phyloP scores from a whole-genome alignment of 331 rosid genomes.

The Prunus yedoensis region DNA sequence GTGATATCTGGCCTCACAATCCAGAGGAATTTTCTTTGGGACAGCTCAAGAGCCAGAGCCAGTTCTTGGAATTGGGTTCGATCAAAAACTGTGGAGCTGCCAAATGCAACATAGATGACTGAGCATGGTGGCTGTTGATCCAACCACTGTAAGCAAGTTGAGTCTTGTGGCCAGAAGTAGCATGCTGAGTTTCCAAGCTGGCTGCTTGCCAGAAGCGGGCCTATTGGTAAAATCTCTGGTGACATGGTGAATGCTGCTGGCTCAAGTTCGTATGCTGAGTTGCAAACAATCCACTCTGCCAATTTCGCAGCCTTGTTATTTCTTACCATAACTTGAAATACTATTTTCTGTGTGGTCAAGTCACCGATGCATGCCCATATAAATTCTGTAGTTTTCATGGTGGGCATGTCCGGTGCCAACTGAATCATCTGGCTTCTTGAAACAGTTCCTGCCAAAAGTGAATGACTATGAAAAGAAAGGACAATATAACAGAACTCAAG shows the following conservation, averaged over 20 bases:
- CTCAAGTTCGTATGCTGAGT: slow-evolving; percentile 45
- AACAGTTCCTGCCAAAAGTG: slow-evolving; percentile 14
- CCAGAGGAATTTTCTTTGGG: slow-evolving; percentile 40
- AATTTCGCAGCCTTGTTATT: slow-evolving; percentile 15
- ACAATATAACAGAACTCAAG: not conserved
- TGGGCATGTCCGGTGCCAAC: slow-evolving; percentile 43
- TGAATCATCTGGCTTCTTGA: slow-evolving; percentile 24
- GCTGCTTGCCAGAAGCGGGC: slow-evolving; percentile 19
- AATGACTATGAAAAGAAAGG: not conserved
- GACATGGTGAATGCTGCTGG: slow-evolving; percentile 31
- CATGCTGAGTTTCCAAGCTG: not conserved
- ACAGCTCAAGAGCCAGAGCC: slow-evolving; percentile 38
- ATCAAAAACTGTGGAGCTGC: slow-evolving; percentile 28
- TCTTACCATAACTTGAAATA: slow-evolving; percentile 37
- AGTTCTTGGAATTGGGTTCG: slow-evolving; percentile 36
- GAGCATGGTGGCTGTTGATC: slow-evolving; percentile 31
- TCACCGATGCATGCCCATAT: slow-evolving; percentile 46
- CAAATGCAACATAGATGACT: slow-evolving; percentile 43
- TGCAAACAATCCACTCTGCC: slow-evolving; percentile 49
- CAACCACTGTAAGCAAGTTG: slow-evolving; percentile 37
- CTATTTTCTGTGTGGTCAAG: slow-evolving; percentile 24
- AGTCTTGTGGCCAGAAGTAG: slow-evolving; percentile 13
- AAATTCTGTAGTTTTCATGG: slow-evolving; percentile 32
- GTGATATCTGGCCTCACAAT: slow-evolving; percentile 29
- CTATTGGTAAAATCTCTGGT: slow-evolving; percentile 33